These are phyloP conservation scores for Diaporthe capsici DNA, from an alignment of 2,329 filamentous ascomycete species.

Conservation along the genomic window DNA sequence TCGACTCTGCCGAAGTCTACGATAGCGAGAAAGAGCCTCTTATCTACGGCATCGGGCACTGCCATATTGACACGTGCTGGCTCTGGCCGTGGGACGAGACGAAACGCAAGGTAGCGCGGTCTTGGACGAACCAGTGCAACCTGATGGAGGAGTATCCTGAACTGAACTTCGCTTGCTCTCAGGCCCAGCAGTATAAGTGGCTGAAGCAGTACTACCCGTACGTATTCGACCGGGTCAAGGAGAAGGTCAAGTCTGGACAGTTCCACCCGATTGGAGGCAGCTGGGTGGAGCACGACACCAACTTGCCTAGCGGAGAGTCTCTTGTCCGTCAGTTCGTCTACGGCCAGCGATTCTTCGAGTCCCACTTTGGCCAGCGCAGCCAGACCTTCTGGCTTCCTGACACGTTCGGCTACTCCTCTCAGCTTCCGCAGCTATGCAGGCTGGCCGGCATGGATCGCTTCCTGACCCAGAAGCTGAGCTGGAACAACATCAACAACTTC, in stretches of 20 bases:
- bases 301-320: constrained; percentile 95
- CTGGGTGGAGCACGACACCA: constrained; percentile 99
- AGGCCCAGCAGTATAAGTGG: constrained; percentile 99
- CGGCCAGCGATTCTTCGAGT: constrained; percentile 94
- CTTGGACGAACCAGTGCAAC: constrained; percentile 97
- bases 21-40: constrained; percentile 79
- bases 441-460: constrained; percentile 97
- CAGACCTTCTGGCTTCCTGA: constrained; percentile 98
- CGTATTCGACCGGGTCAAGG: constrained; percentile 90
- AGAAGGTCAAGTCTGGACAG: constrained; percentile 88
- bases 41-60: constrained; percentile 93
- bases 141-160: constrained; percentile 96
- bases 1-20: constrained; percentile 90
- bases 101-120: constrained; percentile 94
- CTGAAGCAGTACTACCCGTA: constrained; percentile 90
- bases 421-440: constrained; percentile 93
- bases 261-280: constrained; percentile 97
- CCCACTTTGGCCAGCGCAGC: constrained; percentile 89
- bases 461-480: constrained; percentile 98
- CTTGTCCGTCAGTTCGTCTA: constrained; percentile 95
- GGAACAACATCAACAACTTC: constrained; percentile 99
- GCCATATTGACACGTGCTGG: constrained; percentile 99
- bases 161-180: constrained; percentile 90
- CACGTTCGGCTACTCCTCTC: constrained; percentile 96
- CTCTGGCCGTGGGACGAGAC: constrained; percentile 99